Percentiles rank a stretch among this genome's conserved stretches.
Evolutionary conservation across 371 early-diverging fungal genomes (phyloP).

Genomic region (Saksenaea oblongispora): DNA sequence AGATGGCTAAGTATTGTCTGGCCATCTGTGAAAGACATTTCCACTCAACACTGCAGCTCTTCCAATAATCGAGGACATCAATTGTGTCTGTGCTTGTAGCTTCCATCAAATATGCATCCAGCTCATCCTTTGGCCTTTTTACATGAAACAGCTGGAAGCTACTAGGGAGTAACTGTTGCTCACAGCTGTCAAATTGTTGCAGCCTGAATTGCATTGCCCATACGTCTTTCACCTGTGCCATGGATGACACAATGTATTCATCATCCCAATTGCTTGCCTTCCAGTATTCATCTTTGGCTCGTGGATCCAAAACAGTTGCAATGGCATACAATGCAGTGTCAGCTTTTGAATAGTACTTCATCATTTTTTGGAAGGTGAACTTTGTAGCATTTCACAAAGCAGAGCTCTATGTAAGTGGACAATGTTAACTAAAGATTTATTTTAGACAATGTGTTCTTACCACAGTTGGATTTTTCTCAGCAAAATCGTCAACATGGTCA

Average conservation of each 20-base stretch:
- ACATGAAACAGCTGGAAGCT: background rate
- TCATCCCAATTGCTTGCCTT: background rate
- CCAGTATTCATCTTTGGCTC: too few species aligned
- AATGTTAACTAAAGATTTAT: background rate
- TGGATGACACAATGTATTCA: too few species aligned
- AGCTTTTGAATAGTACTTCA: constrained; percentile 2
- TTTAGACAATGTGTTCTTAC: background rate
- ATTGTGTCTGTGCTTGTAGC: background rate
- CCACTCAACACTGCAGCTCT: background rate
- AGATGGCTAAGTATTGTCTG: background rate
- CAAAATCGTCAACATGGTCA: background rate
- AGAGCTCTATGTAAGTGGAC: background rate
- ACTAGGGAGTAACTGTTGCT: background rate
- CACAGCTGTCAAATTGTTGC: background rate
- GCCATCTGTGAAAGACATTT: background rate
- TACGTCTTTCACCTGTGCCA: too few species aligned
- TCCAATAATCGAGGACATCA: background rate
- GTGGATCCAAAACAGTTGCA: background rate
- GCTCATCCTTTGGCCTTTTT: too few species aligned
- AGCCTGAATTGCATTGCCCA: background rate
- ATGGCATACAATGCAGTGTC: constrained; percentile 13
- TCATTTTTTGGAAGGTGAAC: constrained; percentile 12
- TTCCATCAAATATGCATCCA: background rate
- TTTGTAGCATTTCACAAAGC: background rate
- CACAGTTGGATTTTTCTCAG: background rate